These are phyloP conservation scores for Macrotyloma uniflorum DNA, from an alignment of 306 rosid genomes.

Conservation along the genomic window DNA sequence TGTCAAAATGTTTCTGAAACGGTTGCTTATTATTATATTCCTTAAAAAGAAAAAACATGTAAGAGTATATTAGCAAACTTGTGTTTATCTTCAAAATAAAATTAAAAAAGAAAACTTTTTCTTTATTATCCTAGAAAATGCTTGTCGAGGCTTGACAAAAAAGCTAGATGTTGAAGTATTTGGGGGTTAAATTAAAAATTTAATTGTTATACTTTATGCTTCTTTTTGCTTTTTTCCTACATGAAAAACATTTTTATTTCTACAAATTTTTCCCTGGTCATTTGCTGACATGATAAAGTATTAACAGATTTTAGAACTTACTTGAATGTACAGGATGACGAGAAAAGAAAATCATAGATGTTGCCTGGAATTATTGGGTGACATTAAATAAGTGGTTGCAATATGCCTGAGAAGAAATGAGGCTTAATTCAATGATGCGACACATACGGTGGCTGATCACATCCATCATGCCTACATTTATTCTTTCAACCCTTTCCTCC, in stretches of 20 bases:
- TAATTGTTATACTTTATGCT: neutral
- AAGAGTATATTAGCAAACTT: too few species aligned
- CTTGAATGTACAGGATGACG: conserved; percentile 59
- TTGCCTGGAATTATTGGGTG: conserved; percentile 32
- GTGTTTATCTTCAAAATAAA: neutral
- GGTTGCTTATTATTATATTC: too few species aligned
- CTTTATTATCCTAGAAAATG: neutral
- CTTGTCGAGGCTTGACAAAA: neutral
- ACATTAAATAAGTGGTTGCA: conserved; percentile 34
- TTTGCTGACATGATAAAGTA: neutral
- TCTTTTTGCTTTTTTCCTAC: neutral
- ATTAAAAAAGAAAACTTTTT: neutral
- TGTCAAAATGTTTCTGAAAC: neutral
- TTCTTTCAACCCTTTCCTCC: conserved; percentile 12
- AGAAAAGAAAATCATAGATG: conserved; percentile 45
- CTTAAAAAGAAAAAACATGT: too few species aligned
- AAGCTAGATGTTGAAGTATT: neutral
- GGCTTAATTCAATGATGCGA: conserved; percentile 18
- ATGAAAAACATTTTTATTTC: neutral
- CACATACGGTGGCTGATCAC: conserved; percentile 34
- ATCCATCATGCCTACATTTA: conserved; percentile 32
- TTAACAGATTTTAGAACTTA: neutral
- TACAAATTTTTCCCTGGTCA: neutral
- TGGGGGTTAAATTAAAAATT: neutral
- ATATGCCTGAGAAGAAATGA: conserved; percentile 40